Base-by-base conservation (phyloP, 2,329 filamentous ascomycete genomes). In the Epichloe baconii region DNA sequence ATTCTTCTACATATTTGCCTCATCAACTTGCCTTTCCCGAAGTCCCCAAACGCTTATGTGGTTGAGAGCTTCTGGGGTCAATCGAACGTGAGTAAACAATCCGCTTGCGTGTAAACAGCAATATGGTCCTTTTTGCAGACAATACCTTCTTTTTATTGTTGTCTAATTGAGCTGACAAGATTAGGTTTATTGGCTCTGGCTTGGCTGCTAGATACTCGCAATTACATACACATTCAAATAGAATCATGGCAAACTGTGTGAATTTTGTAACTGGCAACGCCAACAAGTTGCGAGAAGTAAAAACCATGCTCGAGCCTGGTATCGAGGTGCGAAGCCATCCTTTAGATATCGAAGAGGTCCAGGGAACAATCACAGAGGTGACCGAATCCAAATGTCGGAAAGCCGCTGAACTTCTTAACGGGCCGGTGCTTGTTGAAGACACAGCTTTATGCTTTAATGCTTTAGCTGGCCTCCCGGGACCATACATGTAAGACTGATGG, bases 211-310 rank as follows among this genome's bases (percentile, higher is more conserved):
- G 36, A 10, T 35, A 19, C 2, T 31, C 26, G 26, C 2, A 31
- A 45, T 45, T 23, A 2, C 11, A 19, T 17, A 21, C 19, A 43
- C 15, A 5, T 31, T 34, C 23, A 12, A 34, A 26, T n/a, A 43
- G 12, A 35, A 41, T 5, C 36, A 77, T 77, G 71, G 66, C 70
- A 47, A 64, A 65, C 4, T 61, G 66, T 5, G 68, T 98, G 57
- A 90, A 94, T 70, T 98, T 98, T 73, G 95, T 98, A 65, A 97
- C 91, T 2, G 86, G 91, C 68, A 98, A 98, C 71, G 82, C 84
- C 63, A 94, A 95, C 73, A 98, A 98, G 73, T 78, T 98, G 51
- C 73, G 77, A 52, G 93, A 98, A 72, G 89, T 95, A 58, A 82
- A 86, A 67, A 84, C 86, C 17, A 96, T 98, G 59, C 78, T 98